Conservation (phyloP, 352 stramenopile genomes). For the Globisporangium alternatum region DNA sequence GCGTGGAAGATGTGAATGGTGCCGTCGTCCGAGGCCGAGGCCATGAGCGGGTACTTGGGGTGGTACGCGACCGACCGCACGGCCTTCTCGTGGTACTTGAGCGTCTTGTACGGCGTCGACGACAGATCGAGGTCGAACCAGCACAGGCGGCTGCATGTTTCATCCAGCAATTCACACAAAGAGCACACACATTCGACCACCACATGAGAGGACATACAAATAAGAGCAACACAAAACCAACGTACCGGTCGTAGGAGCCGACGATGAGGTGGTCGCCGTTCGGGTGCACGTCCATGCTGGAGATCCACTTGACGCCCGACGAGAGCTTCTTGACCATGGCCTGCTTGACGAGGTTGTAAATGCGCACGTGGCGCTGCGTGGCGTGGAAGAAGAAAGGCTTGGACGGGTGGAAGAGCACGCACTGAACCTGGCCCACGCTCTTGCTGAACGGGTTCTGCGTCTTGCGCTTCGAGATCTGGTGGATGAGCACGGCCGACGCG, state of each 20-base stretch:
- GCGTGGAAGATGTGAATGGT: constrained; percentile 99
- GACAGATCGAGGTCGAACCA: constrained; percentile 99
- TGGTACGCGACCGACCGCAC: constrained; percentile 94
- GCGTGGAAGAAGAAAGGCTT: constrained; percentile 99
- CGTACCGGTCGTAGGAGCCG: constrained; percentile 94
- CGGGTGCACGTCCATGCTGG: constrained; percentile 96
- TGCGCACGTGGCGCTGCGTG: constrained; percentile 96
- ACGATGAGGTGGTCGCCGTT: constrained; percentile 99
- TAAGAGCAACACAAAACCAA: not conserved
- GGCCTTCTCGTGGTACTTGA: constrained; percentile 99
- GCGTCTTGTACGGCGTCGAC: constrained; percentile 97
- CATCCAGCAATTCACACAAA: not conserved
- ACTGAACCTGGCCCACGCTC: constrained; percentile 93
- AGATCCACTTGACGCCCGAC: constrained; percentile 98
- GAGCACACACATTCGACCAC: constrained; percentile 2
- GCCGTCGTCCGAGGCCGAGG: constrained; percentile 97
- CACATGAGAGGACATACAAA: not conserved
- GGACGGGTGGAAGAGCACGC: constrained; percentile 96
- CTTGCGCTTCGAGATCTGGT: constrained; percentile 97
- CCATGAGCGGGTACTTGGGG: constrained; percentile 97
- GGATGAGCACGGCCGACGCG: constrained; percentile 94
- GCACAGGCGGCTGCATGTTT: constrained; percentile 74
- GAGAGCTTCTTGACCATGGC: constrained; percentile 97
- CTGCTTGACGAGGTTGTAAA: constrained; percentile 99
- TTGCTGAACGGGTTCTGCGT: constrained; percentile 97